phyloP scores from a whole-genome alignment of 2,329 filamentous ascomycete genomes.

The Cladobotryum mycophilum region DNA sequence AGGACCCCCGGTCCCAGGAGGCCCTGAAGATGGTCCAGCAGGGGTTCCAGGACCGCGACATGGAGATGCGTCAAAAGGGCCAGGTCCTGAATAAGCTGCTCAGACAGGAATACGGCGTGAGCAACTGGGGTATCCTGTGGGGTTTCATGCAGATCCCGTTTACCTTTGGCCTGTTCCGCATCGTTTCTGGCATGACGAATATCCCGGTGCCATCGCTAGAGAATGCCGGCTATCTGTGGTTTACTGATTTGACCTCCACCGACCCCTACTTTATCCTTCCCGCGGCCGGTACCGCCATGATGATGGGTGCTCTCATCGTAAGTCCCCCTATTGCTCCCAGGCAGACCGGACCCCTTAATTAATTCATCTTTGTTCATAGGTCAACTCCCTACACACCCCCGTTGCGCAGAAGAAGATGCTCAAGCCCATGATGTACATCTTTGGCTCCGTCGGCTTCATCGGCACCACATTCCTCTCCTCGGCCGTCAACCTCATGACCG shows the following conservation, averaged over 20 bases:
- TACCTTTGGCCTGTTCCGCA: slow-evolving; percentile 73
- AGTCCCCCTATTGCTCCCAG: slow-evolving; percentile 12
- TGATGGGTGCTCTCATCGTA: slow-evolving; percentile 52
- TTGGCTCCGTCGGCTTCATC: slow-evolving; percentile 39
- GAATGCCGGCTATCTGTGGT: slow-evolving; percentile 67
- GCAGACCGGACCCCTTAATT: slow-evolving; percentile 9
- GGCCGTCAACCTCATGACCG: slow-evolving; percentile 43
- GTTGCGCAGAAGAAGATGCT: slow-evolving; percentile 29
- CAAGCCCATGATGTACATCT: slow-evolving; percentile 37
- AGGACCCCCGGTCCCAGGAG: slow-evolving; percentile 47
- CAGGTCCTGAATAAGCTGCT: slow-evolving; percentile 31
- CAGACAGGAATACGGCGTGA: slow-evolving; percentile 30
- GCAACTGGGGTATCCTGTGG: slow-evolving; percentile 31
- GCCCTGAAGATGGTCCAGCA: slow-evolving; percentile 45
- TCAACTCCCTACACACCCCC: slow-evolving; percentile 30
- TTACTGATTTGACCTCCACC: slow-evolving; percentile 64
- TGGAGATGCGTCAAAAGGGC: slow-evolving; percentile 30
- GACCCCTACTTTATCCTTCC: slow-evolving; percentile 80
- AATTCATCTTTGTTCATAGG: slow-evolving; percentile 19
- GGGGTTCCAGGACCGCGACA: slow-evolving; percentile 37
- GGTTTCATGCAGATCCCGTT: slow-evolving; percentile 52
- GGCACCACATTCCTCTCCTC: slow-evolving; percentile 42
- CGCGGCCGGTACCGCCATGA: slow-evolving; percentile 46
- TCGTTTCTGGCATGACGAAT: slow-evolving; percentile 65
- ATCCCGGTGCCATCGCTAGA: slow-evolving; percentile 78